Evolutionary conservation across 179 eudicot genomes (phyloP), one percentile per base, ranked within the genome.

Genomic region (Camellia oleifera): DNA sequence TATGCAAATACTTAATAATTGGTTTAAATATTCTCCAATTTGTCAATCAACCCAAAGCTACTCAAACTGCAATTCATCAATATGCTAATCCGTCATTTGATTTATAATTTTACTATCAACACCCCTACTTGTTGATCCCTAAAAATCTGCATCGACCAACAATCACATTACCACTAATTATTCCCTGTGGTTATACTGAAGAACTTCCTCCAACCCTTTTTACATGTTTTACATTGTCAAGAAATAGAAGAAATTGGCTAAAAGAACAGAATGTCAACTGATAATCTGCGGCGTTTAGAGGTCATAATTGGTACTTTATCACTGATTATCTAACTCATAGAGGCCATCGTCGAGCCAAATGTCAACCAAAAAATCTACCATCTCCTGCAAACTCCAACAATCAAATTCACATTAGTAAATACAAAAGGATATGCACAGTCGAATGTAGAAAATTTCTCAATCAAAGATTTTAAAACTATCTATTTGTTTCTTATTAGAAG

Each of bases 291-390:
- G 42, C 11, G 8, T 2, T 15, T 62, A 61, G 62, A 45, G 14
- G 69, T 18, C 18, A 26, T 14, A 13, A 63, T 5, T 14, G 18
- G 4, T 40, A 63, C 53, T 53, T 7, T 20, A 32, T 17, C 11
- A 11, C 53, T 42, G 56, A 74, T 68, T 18, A 14, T 60, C 83
- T 84, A 87, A 32, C 44, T 87, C 88, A 70, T 46, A 83, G 17
- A 87, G 86, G 66, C 85, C 85, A 42, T 87, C 90, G 54, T 82
- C 89, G 1, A 80, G 82, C 91, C 91, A 88, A 45, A 86, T 82
- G 71, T 88, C 91, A 48, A 88, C 91, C 75, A 88, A 72, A 69
- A 88, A 88, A 73, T 88, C 89, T 53, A 84, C 91, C 91, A 88
- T 86, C 76, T 88, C 91, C 91, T 88, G 89, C 82, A 74, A 83